Percentiles rank a stretch among this genome's conserved stretches.
phyloP scores from a whole-genome alignment of 2,329 filamentous ascomycete species.

The Epichloe hybrida region DNA sequence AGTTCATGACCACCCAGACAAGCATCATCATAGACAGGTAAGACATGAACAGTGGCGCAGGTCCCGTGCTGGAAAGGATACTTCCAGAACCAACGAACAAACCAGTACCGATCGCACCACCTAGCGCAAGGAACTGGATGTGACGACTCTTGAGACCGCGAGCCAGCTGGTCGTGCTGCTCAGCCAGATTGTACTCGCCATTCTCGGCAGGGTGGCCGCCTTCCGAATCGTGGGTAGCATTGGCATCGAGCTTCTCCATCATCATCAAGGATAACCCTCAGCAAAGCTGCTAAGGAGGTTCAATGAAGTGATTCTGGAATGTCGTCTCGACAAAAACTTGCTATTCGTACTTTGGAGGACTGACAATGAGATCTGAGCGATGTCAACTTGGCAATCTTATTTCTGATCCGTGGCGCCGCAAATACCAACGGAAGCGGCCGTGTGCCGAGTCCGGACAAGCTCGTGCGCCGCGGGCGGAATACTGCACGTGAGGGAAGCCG shows the following conservation, averaged over 20 bases:
- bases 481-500: not conserved
- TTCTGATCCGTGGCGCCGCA: not conserved
- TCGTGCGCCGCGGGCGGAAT: not conserved
- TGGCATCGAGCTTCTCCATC: constrained; percentile 11
- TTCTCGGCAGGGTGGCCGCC: constrained; percentile 10
- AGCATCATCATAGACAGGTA: constrained; percentile 45
- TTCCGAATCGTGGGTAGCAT: constrained; percentile 10
- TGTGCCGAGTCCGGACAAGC: not conserved
- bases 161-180: constrained; percentile 31
- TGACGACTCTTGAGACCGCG: constrained; percentile 46
- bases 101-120: constrained; percentile 48
- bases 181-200: constrained; percentile 23
- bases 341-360: not conserved
- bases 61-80: constrained; percentile 42
- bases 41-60: constrained; percentile 56
- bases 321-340: not conserved
- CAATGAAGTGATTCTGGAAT: not conserved
- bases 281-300: not conserved
- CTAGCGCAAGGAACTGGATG: constrained; percentile 45
- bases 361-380: not conserved
- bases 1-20: constrained; percentile 42
- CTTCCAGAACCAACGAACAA: constrained; percentile 49
- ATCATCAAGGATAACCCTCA: not conserved
- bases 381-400: not conserved
- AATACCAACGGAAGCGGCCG: not conserved